Base-by-base conservation (phyloP, 768 basidiomycete species). In the Clavaria fumosa region DNA sequence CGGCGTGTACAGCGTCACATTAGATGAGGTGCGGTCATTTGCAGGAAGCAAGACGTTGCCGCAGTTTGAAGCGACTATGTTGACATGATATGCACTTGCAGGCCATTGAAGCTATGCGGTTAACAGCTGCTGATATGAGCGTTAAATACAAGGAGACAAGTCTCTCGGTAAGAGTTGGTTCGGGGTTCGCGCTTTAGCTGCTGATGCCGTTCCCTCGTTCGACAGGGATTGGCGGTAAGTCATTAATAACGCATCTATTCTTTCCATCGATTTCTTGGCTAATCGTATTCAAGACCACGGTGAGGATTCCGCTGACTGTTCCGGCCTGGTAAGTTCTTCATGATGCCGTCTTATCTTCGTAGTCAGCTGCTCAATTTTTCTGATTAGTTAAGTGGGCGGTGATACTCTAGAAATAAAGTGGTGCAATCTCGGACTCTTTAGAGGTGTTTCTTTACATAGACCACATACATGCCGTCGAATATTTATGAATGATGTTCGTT, bases 121-220 rank as follows among this genome's bases (percentile, higher is more conserved):
- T 93, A 34, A 95, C 89, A 4, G 90, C 91, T 19, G 66, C 71
- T n/a, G 85, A 90, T 54, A 93, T 93, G 88, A 88, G 84, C 43
- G 71, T 81, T 47, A 88, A 90, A 55, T 91, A 93, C 55, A 95
- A 93, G 53, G 90, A 96, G 58, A 96, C 90, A 0, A 86, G 82
- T 56, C 70, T 96, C 45, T 86, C 85, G 27, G 88, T 82, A 50
- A 45, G 77, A 59, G 23, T 32, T 37, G 17, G 4, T 14, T 38
- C 36, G 31, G 27, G 17, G 15, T 28, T 34, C 3, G 11, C n/a
- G 18, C 5, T 9, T 32, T 7, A 22, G 15, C 24, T 27, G 21
- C 26, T 37, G 23, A 20, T 23, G 14, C 7, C 11, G 27, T 26
- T 24, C 17, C 10, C 18, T 31, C 7, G 27, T 33, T 27, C 34